phyloP scores from a whole-genome alignment of 1,284 basidiomycete species.

The Boletus sp. region DNA sequence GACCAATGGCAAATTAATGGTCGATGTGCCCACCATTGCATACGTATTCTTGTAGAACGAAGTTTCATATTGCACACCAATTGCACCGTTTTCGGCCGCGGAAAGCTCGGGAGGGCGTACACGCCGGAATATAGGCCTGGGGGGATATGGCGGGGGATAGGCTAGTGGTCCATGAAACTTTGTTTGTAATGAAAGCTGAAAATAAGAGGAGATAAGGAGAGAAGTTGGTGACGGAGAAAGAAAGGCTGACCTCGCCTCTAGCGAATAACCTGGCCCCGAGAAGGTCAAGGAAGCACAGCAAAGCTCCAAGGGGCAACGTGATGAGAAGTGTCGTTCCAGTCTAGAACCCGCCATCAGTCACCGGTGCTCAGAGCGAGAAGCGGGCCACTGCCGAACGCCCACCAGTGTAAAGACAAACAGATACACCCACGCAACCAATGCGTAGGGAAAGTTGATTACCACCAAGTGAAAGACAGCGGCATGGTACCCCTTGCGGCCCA shows the following conservation, averaged over 20 bases:
- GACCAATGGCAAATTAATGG: not conserved
- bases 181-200: slow-evolving; percentile 60
- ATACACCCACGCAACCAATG: slow-evolving; percentile 66
- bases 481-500: slow-evolving; percentile 54
- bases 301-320: slow-evolving; percentile 69
- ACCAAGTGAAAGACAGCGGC: slow-evolving; percentile 61
- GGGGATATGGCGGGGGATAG: slow-evolving; percentile 54
- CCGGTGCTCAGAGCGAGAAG: slow-evolving; percentile 10
- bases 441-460: slow-evolving; percentile 72
- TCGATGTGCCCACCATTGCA: slow-evolving; percentile 56
- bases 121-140: slow-evolving; percentile 67
- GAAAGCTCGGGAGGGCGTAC: slow-evolving; percentile 43
- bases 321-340: slow-evolving; percentile 72
- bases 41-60: slow-evolving; percentile 77
- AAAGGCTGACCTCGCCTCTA: slow-evolving; percentile 55
- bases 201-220: slow-evolving; percentile 11
- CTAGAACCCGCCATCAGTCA: slow-evolving; percentile 36
- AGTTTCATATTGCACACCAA: slow-evolving; percentile 41
- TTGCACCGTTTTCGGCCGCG: slow-evolving; percentile 48
- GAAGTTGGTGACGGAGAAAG: not conserved
- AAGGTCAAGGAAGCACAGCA: slow-evolving; percentile 72
- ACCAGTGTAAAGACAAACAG: slow-evolving; percentile 76
- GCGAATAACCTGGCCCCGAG: slow-evolving; percentile 67
- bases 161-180: slow-evolving; percentile 65
- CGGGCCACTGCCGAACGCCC: slow-evolving; percentile 29